A percentile compares a stretch with the other conserved stretches of the same genome.
These are phyloP conservation scores for Rhodotorula babjevae DNA, from an alignment of 768 basidiomycete genomes.

Conservation along the genomic window DNA sequence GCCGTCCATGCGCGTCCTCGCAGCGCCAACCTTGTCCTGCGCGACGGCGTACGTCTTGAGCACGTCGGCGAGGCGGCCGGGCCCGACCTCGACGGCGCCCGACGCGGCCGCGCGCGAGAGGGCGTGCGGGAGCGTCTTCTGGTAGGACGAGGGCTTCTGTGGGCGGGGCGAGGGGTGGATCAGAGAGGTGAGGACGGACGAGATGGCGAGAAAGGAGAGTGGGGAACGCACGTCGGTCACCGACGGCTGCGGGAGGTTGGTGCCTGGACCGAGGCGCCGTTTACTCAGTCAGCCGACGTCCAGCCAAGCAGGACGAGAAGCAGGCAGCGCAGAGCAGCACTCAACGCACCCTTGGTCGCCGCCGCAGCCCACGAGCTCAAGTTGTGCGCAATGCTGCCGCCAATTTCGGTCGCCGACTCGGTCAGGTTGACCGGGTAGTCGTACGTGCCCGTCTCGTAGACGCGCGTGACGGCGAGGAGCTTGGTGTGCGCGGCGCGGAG, in stretches of 20 bases:
- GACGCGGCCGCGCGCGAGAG: constrained; percentile 71
- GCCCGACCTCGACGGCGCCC: constrained; percentile 53
- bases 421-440: constrained; percentile 63
- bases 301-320: not conserved
- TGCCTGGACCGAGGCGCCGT: constrained; percentile 36
- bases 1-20: constrained; percentile 46
- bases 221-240: constrained; percentile 55
- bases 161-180: constrained; percentile 40
- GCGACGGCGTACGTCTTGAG: constrained; percentile 72
- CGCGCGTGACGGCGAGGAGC: constrained; percentile 70
- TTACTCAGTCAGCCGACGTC: not conserved
- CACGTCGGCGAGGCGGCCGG: constrained; percentile 70
- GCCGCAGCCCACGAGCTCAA: constrained; percentile 74
- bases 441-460: constrained; percentile 63
- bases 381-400: constrained; percentile 64
- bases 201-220: not conserved
- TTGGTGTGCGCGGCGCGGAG: constrained; percentile 55
- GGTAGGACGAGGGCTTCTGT: constrained; percentile 58
- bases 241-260: constrained; percentile 51
- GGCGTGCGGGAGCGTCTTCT: constrained; percentile 97
- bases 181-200: not conserved
- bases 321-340: not conserved
- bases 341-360: constrained; percentile 37
- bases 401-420: constrained; percentile 70
- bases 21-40: constrained; percentile 76